Evolutionary conservation across 1,284 basidiomycete genomes (phyloP).

Genomic region (Xerocomus nothofagi): DNA sequence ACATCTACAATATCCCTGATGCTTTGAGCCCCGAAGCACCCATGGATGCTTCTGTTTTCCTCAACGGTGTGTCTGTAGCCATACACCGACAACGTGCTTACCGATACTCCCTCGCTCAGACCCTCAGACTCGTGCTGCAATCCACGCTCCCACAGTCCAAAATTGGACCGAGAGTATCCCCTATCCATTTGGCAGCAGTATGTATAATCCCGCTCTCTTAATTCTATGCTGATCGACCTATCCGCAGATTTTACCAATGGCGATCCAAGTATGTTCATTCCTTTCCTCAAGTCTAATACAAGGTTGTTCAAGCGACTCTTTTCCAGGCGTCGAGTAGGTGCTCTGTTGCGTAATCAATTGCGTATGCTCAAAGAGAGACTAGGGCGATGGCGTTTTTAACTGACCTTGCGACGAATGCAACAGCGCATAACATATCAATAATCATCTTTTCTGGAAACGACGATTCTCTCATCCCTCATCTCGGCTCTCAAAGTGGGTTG

Average conservation of each 20-base stretch:
- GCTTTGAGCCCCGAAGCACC: slow-evolving; percentile 48
- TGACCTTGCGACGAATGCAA: slow-evolving; percentile 63
- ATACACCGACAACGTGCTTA: not conserved
- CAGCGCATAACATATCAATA: slow-evolving; percentile 47
- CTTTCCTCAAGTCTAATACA: not conserved
- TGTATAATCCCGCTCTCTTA: slow-evolving; percentile 14
- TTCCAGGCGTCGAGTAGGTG: slow-evolving; percentile 49
- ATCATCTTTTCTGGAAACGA: slow-evolving; percentile 69
- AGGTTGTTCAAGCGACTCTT: slow-evolving; percentile 3
- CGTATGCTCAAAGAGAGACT: slow-evolving; percentile 13
- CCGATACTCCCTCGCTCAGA: slow-evolving; percentile 38
- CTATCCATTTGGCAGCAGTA: slow-evolving; percentile 52
- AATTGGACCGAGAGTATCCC: slow-evolving; percentile 50
- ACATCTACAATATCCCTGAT: slow-evolving; percentile 57
- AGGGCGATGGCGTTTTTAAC: slow-evolving; percentile 65
- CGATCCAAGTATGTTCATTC: slow-evolving; percentile 46
- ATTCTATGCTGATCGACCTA: slow-evolving; percentile 2
- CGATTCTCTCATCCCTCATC: slow-evolving; percentile 63
- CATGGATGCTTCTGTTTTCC: slow-evolving; percentile 51
- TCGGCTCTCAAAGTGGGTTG: slow-evolving; percentile 59
- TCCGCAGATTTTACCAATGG: slow-evolving; percentile 17
- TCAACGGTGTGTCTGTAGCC: slow-evolving; percentile 50
- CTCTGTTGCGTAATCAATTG: not conserved
- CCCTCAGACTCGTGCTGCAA: slow-evolving; percentile 50
- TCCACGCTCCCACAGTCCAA: slow-evolving; percentile 69